These are phyloP conservation scores for Geranium incanum DNA, from an alignment of 441 rosid species.

Conservation along the genomic window DNA sequence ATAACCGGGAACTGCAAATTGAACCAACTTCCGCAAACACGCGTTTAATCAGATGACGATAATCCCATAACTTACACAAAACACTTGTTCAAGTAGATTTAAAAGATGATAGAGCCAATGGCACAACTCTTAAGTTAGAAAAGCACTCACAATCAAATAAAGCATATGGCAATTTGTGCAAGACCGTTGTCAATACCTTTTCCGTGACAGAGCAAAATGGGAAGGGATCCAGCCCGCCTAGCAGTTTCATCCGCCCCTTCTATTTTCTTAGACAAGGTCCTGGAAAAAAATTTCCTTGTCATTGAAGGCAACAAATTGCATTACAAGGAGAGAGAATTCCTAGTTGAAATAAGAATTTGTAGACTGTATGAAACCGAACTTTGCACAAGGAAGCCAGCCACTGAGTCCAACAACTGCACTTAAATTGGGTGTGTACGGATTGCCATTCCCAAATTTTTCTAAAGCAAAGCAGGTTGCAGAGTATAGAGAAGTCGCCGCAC, in stretches of 20 bases:
- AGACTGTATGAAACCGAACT: slow-evolving; percentile 38
- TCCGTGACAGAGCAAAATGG: slow-evolving; percentile 80
- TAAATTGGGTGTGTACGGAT: slow-evolving; percentile 55
- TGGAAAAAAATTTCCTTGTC: slow-evolving; percentile 23
- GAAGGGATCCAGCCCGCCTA: slow-evolving; percentile 63
- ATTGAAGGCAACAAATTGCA: slow-evolving; percentile 1
- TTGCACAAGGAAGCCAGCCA: slow-evolving; percentile 97
- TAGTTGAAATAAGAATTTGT: slow-evolving; percentile 13
- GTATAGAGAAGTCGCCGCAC: slow-evolving; percentile 78
- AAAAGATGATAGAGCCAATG: slow-evolving; percentile 13
- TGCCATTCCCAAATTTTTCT: slow-evolving; percentile 66
- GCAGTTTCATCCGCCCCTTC: slow-evolving; percentile 43
- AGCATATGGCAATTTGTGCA: neutral
- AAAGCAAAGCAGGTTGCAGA: slow-evolving; percentile 67
- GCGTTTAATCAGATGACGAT: too few relatives aligned
- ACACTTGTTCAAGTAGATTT: too few relatives aligned
- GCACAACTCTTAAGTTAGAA: neutral
- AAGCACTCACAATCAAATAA: too few relatives aligned
- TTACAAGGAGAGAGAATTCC: slow-evolving; percentile 6
- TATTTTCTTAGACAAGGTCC: slow-evolving; percentile 55
- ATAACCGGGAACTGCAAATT: too few relatives aligned
- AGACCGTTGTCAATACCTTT: slow-evolving; percentile 41
- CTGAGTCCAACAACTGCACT: slow-evolving; percentile 78
- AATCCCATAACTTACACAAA: too few relatives aligned
- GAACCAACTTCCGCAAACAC: too few relatives aligned